Percentiles rank a stretch among this genome's conserved stretches.
Conservation (phyloP, 495 filamentous ascomycete species). For the Penicillium pulvis region DNA sequence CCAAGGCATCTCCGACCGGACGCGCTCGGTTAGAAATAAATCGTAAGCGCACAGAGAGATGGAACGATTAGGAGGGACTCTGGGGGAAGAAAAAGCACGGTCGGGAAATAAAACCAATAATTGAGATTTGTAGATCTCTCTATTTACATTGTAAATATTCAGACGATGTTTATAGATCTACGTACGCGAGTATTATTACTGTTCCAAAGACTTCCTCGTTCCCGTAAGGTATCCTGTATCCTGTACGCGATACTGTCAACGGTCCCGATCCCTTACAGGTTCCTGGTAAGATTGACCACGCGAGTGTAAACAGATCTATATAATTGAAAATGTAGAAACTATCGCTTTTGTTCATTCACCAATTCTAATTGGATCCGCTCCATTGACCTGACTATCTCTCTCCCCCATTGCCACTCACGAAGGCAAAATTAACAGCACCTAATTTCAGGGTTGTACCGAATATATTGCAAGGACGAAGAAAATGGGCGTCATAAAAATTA, state of each 20-base stretch:
- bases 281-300: slow-evolving; percentile 27
- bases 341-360: not conserved
- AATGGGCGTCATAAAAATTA: too few species aligned
- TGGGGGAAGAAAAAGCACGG: not conserved
- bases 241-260: slow-evolving; percentile 25
- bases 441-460: too few species aligned
- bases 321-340: not conserved
- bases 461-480: too few species aligned
- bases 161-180: not conserved
- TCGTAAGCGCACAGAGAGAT: slow-evolving; percentile 9
- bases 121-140: not conserved
- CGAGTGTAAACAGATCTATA: slow-evolving; percentile 9
- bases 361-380: not conserved
- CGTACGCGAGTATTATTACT: slow-evolving; percentile 22
- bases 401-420: not conserved
- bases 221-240: slow-evolving; percentile 16
- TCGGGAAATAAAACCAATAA: not conserved
- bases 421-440: not conserved
- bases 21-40: slow-evolving; percentile 16
- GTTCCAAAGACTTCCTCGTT: slow-evolving; percentile 13
- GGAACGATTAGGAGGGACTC: not conserved
- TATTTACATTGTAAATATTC: not conserved
- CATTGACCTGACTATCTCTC: not conserved
- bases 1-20: slow-evolving; percentile 10
- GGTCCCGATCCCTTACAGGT: slow-evolving; percentile 13